These are phyloP conservation scores for Lantana camara DNA, from an alignment of 257 asterid species.

Conservation along the genomic window DNA sequence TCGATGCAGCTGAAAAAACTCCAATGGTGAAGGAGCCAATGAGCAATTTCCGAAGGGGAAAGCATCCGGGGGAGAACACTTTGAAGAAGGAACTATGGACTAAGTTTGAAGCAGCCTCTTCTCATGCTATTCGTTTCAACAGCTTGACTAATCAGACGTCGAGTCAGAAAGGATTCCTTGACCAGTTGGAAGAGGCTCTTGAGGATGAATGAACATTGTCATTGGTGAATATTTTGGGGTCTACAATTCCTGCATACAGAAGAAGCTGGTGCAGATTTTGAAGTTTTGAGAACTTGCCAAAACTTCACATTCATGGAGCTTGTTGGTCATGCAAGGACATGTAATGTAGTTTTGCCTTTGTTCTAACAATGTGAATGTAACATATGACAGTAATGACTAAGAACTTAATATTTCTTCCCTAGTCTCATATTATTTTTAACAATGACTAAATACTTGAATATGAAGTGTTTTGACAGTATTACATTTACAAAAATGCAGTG, in stretches of 20 bases:
- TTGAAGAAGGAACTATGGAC: constrained; percentile 91
- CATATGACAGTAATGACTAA: too few species aligned
- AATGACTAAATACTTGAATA: too few species aligned
- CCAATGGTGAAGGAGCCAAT: constrained; percentile 61
- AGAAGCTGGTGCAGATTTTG: background rate
- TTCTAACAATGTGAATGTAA: too few species aligned
- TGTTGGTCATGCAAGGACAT: too few species aligned
- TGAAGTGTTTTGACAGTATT: too few species aligned
- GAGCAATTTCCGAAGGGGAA: constrained; percentile 50
- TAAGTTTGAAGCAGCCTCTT: constrained; percentile 82
- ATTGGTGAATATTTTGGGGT: constrained; percentile 14
- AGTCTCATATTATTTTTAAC: too few species aligned
- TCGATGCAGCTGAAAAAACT: constrained; percentile 51
- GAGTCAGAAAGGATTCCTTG: constrained; percentile 68
- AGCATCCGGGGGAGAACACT: constrained; percentile 95
- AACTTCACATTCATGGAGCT: too few species aligned
- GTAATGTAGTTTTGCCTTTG: too few species aligned
- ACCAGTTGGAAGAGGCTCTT: constrained; percentile 69
- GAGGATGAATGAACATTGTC: constrained; percentile 35
- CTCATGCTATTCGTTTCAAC: constrained; percentile 40
- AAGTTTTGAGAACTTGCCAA: too few species aligned
- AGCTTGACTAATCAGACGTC: constrained; percentile 30
- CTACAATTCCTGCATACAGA: background rate
- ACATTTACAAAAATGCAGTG: too few species aligned
- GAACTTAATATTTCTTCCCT: too few species aligned